These are phyloP conservation scores for Priceomyces carsonii DNA, from an alignment of 805 yeast genomes.

Conservation along the genomic window DNA sequence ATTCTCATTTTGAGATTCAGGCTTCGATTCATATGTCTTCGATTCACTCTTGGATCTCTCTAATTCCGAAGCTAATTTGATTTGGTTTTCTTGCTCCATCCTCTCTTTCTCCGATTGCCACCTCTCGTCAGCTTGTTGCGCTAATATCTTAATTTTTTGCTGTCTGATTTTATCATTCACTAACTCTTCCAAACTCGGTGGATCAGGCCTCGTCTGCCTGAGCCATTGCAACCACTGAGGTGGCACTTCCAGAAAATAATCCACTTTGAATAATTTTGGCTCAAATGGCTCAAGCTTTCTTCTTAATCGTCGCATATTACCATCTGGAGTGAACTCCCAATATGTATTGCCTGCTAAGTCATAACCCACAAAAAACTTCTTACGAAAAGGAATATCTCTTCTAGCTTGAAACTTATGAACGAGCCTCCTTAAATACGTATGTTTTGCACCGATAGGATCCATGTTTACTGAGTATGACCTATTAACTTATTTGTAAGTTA, in stretches of 20 bases:
- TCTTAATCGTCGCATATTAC: conserved; percentile 53
- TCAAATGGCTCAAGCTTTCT: conserved; percentile 61
- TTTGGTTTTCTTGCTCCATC: conserved; percentile 32
- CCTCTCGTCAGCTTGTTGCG: conserved; percentile 46
- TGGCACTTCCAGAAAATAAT: conserved; percentile 58
- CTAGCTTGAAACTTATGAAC: conserved; percentile 61
- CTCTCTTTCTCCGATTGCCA: conserved; percentile 38
- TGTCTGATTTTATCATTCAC: conserved; percentile 58
- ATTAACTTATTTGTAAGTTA: not conserved
- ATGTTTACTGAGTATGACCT: no score
- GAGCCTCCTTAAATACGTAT: conserved; percentile 51
- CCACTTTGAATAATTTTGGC: conserved; percentile 50
- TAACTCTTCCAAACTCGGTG: conserved; percentile 68
- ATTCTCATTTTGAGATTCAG: not conserved
- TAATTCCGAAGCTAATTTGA: conserved; percentile 32
- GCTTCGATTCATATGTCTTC: conserved; percentile 9
- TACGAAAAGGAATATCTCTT: conserved; percentile 66
- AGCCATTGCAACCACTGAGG: conserved; percentile 87
- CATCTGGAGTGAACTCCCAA: conserved; percentile 73
- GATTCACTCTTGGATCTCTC: conserved; percentile 22
- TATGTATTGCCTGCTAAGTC: conserved; percentile 83
- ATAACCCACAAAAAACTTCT: conserved; percentile 69
- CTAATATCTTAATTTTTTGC: conserved; percentile 50
- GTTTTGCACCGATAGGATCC: conserved; percentile 51
- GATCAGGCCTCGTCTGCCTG: conserved; percentile 54